Conservation (phyloP, 2,329 filamentous ascomycete species). For the Colletotrichum abscissum region DNA sequence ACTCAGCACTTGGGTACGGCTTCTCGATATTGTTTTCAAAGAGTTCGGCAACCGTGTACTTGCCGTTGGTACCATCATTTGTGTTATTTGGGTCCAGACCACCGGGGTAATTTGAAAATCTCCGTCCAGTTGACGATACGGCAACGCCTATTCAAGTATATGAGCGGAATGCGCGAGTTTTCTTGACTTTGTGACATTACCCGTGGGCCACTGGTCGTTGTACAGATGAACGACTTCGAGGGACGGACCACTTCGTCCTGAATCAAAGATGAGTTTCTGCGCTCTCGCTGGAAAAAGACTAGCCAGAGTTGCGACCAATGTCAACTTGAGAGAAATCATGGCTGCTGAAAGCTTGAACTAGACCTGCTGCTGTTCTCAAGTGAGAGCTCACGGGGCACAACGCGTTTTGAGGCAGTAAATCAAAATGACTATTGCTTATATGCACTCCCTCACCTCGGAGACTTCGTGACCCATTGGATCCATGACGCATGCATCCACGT, state of each 20-base stretch:
- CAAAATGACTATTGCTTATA: background rate
- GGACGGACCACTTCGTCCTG: slow-evolving; percentile 1
- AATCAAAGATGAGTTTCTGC: background rate
- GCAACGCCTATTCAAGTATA: background rate
- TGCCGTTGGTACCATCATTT: slow-evolving; percentile 4
- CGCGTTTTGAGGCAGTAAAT: no score
- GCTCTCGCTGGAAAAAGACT: background rate
- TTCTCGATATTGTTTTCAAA: background rate
- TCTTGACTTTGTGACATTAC: background rate
- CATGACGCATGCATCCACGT: background rate
- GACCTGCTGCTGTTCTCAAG: background rate
- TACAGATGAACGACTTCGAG: slow-evolving; percentile 8
- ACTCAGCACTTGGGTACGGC: background rate
- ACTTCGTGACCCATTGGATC: background rate
- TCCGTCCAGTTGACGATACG: slow-evolving; percentile 10
- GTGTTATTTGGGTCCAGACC: slow-evolving; percentile 16
- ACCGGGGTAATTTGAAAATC: slow-evolving; percentile 6
- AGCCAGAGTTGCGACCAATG: background rate
- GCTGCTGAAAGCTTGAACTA: background rate
- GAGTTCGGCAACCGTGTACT: slow-evolving; percentile 8
- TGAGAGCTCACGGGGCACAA: no score
- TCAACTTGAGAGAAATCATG: no score
- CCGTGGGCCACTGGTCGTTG: slow-evolving; percentile 13
- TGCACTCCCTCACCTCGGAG: background rate
- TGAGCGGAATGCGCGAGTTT: background rate